Evolutionary conservation across 352 stramenopile species (phyloP), one percentile per base, ranked within the genome.

Genomic region (Halophytophthora polymorphica): DNA sequence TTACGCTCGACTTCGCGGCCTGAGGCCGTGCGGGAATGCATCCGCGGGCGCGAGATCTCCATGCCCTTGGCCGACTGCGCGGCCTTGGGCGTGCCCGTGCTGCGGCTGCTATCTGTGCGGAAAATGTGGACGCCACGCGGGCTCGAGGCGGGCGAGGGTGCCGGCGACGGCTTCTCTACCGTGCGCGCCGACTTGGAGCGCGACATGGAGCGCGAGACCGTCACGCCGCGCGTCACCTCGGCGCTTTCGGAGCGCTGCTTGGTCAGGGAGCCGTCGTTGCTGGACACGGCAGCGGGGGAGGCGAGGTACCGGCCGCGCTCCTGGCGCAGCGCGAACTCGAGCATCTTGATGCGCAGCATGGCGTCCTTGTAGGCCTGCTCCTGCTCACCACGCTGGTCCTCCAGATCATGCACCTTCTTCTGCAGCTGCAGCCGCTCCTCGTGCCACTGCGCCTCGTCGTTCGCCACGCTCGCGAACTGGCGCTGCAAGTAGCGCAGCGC

Each of bases 341-440:
- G 80, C 84, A 95, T 95, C 62, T 95, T 95, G 36, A 95, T 68
- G 38, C 83, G 84, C 50, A 93, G 54, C 66, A 95, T 69, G 10
- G 77, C 80, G 40, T 95, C 84, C 56, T 93, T 93, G 54, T 91
- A 91, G 33, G 76, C 78, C 21, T 90, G 79, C 43, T 95, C 84
- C 64, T 95, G 84, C 31, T 84, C 66, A 28, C 71, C 61, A 11
- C 79, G 77, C 63, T 93, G 78, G 38, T 64, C 71, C 56, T 93
- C 78, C 14, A 95, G 78, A 47, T 95, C 84, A 35, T 71, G 72
- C 53, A 95, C 66, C 42, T 90, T 74, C 38, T 78, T 63, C 69
- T 93, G 77, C 23, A 95, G 58, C 39, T 81, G 61, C 59, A 78
- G 66, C 10, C 78, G 75, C 66, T 95, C 84, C 22, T 90, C 77